phyloP scores from a whole-genome alignment of 306 rosid species.

The Echinosophora koreensis region DNA sequence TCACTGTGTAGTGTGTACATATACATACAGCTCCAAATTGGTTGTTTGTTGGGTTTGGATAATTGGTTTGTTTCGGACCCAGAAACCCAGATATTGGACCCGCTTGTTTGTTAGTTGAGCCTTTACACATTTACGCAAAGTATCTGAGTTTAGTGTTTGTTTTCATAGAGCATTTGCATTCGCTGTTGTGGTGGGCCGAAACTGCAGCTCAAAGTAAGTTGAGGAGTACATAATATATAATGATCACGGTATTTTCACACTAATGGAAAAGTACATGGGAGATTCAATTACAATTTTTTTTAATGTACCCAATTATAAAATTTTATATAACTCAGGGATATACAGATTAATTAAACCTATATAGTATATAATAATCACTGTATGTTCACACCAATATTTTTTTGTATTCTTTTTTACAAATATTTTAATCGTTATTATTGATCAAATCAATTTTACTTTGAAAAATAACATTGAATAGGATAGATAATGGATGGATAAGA shows the following conservation, averaged over 20 bases:
- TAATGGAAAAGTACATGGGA: too few species aligned
- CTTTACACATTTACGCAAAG: background rate
- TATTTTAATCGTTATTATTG: too few species aligned
- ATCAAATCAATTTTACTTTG: too few species aligned
- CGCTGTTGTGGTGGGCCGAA: slow-evolving; percentile 19
- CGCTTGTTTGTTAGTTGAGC: background rate
- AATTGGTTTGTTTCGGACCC: background rate
- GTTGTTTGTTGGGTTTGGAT: background rate
- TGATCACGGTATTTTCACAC: too few species aligned
- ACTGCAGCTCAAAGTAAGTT: background rate
- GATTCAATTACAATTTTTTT: too few species aligned
- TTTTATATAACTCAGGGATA: too few species aligned
- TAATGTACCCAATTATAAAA: too few species aligned
- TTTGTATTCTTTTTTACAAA: too few species aligned
- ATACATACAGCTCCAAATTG: background rate
- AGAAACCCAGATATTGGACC: background rate
- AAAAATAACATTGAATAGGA: too few species aligned
- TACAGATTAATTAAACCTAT: background rate
- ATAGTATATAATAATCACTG: background rate
- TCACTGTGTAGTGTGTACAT: background rate
- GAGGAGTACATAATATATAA: background rate
- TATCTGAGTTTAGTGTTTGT: slow-evolving; percentile 4
- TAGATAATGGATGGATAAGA: too few species aligned
- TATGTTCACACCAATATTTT: too few species aligned
- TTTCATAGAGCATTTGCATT: slow-evolving; percentile 12